A percentile compares a stretch with the other conserved stretches of the same genome.
Conservation (phyloP, 2,329 filamentous ascomycete genomes). For the Fusarium sublunatum region DNA sequence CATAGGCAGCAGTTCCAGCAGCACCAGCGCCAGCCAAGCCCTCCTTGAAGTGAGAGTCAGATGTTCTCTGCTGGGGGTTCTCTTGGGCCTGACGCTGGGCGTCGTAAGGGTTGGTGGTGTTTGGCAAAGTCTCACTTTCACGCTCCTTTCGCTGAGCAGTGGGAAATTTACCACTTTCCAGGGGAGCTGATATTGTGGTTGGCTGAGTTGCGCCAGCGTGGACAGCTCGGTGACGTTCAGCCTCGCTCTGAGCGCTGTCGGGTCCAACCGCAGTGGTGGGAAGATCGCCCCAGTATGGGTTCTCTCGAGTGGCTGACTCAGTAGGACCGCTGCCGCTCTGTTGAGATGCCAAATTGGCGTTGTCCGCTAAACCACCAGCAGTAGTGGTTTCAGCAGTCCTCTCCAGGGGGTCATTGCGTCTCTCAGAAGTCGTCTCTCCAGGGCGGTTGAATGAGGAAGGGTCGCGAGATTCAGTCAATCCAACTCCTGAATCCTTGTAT, state of each 20-base stretch:
- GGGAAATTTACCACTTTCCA: conserved; percentile 10
- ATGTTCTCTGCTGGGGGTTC: not conserved
- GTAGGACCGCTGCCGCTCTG: not conserved
- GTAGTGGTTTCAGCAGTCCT: not conserved
- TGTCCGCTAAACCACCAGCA: not conserved
- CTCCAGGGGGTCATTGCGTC: conserved; percentile 4
- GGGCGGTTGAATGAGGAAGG: conserved; percentile 1
- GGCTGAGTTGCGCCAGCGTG: conserved; percentile 3
- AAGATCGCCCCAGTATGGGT: conserved; percentile 40
- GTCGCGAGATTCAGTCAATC: conserved; percentile 13
- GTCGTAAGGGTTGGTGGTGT: conserved; percentile 5
- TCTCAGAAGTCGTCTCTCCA: conserved; percentile 9
- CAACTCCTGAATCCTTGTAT: conserved; percentile 31
- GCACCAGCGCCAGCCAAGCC: conserved; percentile 6
- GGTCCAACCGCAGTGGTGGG: conserved; percentile 25
- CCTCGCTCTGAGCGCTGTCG: conserved; percentile 26
- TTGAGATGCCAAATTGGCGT: not conserved
- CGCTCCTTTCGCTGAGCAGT: not conserved
- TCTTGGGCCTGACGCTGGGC: not conserved
- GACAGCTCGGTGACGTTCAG: conserved; percentile 8
- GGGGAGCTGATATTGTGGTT: not conserved
- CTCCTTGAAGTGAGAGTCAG: conserved; percentile 20
- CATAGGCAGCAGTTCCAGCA: conserved; percentile 10
- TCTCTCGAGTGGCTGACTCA: conserved; percentile 14
- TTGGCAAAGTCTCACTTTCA: conserved; percentile 1